Evolutionary conservation across 768 basidiomycete species (phyloP), one percentile per base, ranked within the genome.

Genomic region (Mycena chlorophos): DNA sequence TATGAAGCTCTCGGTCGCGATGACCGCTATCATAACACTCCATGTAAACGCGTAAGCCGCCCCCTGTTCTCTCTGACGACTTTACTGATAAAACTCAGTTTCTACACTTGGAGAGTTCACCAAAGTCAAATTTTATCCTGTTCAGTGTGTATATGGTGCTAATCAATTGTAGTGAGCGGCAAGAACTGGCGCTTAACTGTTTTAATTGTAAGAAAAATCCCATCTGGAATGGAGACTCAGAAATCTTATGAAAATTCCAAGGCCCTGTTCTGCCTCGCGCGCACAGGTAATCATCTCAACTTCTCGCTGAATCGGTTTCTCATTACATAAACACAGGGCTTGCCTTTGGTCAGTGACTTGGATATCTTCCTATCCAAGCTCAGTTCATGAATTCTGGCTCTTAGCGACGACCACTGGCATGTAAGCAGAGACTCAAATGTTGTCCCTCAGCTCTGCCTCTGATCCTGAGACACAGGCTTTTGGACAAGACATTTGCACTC

Each of bases 51-150:
- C 46, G 52, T 53, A 26, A 46, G 2, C 45, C 45, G 43, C 16
- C 42, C 43, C 27, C 17, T 25, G 28, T n/a, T 26, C 29, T 16
- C 30, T 48, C 30, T 40, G 20, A 29, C 31, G 19, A 12, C 25
- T 30, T 20, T 34, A 25, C 49, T 28, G 31, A 14, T 14, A 16
- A 5, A 22, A 14, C 20, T 19, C 30, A 55, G 53, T n/a, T 55
- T 38, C 42, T 55, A 55, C 53, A 39, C 29, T 17, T 55, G 53
- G 53, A 38, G 53, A 3, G 31, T 55, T n/a, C 46, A 55, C 47
- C 48, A 55, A 31, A 55, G 53, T 55, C 10, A 17, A 46, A 39
- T 46, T 17, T 48, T 55, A 23, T 23, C 46, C 14, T 42, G 26
- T 25, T 37, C 1, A 10, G 10, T 25, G 26, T 20, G 19, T 25